phyloP scores from a whole-genome alignment of 2,329 filamentous ascomycete species.

The Cladosporium sp. region DNA sequence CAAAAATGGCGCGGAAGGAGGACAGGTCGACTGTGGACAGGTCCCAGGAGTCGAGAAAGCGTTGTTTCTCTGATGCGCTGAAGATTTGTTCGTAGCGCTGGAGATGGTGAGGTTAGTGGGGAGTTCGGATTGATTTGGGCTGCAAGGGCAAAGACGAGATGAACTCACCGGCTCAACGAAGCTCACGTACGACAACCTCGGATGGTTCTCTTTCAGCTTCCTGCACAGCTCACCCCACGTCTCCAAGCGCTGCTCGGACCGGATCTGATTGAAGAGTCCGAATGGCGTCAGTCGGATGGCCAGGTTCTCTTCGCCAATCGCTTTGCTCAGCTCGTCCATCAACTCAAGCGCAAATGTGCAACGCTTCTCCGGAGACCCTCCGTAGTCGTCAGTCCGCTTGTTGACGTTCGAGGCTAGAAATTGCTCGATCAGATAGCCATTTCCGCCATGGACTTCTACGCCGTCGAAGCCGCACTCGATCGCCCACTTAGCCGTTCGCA shows the following conservation, averaged over 20 bases:
- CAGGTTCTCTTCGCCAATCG: slow-evolving; percentile 37
- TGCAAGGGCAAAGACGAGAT: background rate
- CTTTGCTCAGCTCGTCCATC: slow-evolving; percentile 39
- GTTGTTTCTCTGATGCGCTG: slow-evolving; percentile 43
- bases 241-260: slow-evolving; percentile 46
- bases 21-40: slow-evolving; percentile 41
- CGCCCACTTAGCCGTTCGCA: slow-evolving; percentile 44
- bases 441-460: slow-evolving; percentile 46
- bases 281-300: slow-evolving; percentile 56
- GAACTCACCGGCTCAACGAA: slow-evolving; percentile 44
- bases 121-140: too few relatives aligned
- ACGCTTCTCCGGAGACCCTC: slow-evolving; percentile 45
- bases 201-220: slow-evolving; percentile 41
- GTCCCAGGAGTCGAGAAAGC: slow-evolving; percentile 44
- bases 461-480: slow-evolving; percentile 50
- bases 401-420: slow-evolving; percentile 48
- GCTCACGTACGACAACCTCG: slow-evolving; percentile 47
- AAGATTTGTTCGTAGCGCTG: slow-evolving; percentile 48
- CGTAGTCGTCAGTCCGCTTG: slow-evolving; percentile 45
- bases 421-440: slow-evolving; percentile 49
- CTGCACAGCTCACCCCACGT: slow-evolving; percentile 48
- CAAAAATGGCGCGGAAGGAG: slow-evolving; percentile 47
- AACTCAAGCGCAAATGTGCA: slow-evolving; percentile 52
- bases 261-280: slow-evolving; percentile 51
- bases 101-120: background rate